Evolutionary conservation across 768 basidiomycete species (phyloP), one percentile per base, ranked within the genome.

Genomic region (Lactarius pseudohatsudake): DNA sequence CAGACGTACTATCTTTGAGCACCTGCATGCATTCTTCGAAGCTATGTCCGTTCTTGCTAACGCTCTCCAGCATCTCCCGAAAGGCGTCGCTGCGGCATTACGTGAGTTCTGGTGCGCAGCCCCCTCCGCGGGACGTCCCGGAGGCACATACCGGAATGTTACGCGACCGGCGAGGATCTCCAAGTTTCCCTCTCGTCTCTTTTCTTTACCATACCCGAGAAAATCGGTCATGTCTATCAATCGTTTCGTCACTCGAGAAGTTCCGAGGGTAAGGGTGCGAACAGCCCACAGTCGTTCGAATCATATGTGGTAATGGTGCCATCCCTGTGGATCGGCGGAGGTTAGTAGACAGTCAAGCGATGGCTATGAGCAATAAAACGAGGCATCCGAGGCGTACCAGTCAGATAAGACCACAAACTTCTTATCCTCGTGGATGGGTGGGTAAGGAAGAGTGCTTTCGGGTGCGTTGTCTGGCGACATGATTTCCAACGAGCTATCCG

Each of bases 241-340:
- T 47, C 22, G 15, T 41, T 32, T 22, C 11, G 43, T 62, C 26
- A 36, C 32, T 30, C 3, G 20, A 18, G 54, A 22, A 28, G 22
- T 13, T 58, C 40, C 4, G 15, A 36, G 10, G 18, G 20, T 15
- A 60, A 45, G 26, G 18, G 70, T 53, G 43, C 59, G 38, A 36
- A 38, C 36, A 15, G 72, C 87, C 68, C 74, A 94, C 91, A 94
- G 72, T 97, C 95, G 76, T 98, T 98, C 8, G 92, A 94, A 75
- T 98, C 95, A 73, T 84, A 86, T 47, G 85, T 94, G 3, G 95
- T 96, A 78, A 98, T 96, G 16, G 95, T 98, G 72, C 91, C 91
- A 79, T 94, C 91, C 92, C 91, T 92, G 75, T 6, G n/a, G 4
- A 26, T 1, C 18, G n/a, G 36, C 22, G 18, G 43, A 20, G 26